Evolutionary conservation across 2,329 filamentous ascomycete genomes (phyloP).

Genomic region (Aspergillus carbonarius): DNA sequence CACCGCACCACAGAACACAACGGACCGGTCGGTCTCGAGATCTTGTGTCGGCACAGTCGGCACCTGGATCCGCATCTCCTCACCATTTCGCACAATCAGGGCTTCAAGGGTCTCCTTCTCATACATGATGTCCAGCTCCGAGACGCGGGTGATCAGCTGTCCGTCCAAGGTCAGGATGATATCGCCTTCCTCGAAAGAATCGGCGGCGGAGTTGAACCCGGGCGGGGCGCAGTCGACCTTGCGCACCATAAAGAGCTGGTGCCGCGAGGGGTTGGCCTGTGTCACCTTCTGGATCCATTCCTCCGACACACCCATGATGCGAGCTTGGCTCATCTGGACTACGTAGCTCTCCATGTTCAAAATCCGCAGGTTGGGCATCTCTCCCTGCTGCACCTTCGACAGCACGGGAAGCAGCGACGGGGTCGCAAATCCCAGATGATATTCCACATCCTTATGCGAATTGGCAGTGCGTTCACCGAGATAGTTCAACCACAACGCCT

Average conservation of each 20-base stretch:
- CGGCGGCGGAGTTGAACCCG: slow-evolving; percentile 44
- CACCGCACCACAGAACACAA: slow-evolving; percentile 93
- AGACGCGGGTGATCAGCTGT: slow-evolving; percentile 88
- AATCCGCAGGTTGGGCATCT: slow-evolving; percentile 79
- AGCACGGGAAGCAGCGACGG: slow-evolving; percentile 88
- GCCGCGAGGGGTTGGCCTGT: slow-evolving; percentile 81
- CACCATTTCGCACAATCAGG: slow-evolving; percentile 78
- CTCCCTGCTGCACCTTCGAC: slow-evolving; percentile 75
- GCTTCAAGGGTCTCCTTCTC: slow-evolving; percentile 79
- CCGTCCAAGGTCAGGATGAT: slow-evolving; percentile 88
- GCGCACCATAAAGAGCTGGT: slow-evolving; percentile 97
- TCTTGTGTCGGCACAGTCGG: slow-evolving; percentile 85
- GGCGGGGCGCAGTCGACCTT: slow-evolving; percentile 71
- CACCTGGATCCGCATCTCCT: slow-evolving; percentile 74
- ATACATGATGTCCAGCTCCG: slow-evolving; percentile 96
- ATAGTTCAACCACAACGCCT: slow-evolving; percentile 95
- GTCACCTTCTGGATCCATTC: slow-evolving; percentile 94
- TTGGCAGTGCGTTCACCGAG: slow-evolving; percentile 81
- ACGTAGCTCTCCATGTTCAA: slow-evolving; percentile 92
- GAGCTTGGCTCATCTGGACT: slow-evolving; percentile 94
- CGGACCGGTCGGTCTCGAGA: slow-evolving; percentile 85
- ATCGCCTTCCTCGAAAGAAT: slow-evolving; percentile 80
- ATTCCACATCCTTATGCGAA: slow-evolving; percentile 87
- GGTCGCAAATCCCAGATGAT: slow-evolving; percentile 88
- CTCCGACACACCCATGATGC: slow-evolving; percentile 94